These are phyloP conservation scores for Talaromyces sp. DNA, from an alignment of 2,329 filamentous ascomycete genomes.

Conservation along the genomic window DNA sequence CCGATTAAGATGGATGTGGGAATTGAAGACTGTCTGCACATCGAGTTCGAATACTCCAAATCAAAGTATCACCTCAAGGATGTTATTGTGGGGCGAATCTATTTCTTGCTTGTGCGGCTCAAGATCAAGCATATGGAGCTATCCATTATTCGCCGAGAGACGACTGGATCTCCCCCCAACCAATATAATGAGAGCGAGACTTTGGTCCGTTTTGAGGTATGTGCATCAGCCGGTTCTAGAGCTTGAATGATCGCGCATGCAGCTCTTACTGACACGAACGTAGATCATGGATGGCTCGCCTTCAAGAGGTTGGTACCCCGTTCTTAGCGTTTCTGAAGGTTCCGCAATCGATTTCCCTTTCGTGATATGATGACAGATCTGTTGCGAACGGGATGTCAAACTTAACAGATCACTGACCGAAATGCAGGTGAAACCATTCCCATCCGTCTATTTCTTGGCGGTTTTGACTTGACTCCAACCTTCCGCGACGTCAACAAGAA, in stretches of 20 bases:
- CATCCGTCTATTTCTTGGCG: constrained; percentile 93
- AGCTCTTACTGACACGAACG: constrained; percentile 34
- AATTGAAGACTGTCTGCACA: constrained; percentile 98
- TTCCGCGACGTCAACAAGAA: constrained; percentile 99
- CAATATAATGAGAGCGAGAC: constrained; percentile 99
- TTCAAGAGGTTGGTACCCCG: constrained; percentile 69
- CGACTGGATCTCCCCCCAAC: constrained; percentile 92
- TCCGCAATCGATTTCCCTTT: background rate
- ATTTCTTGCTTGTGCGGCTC: constrained; percentile 92
- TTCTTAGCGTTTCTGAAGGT: background rate
- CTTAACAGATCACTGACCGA: constrained; percentile 23
- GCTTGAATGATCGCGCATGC: constrained; percentile 1
- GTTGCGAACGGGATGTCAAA: background rate
- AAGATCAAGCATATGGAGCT: constrained; percentile 99
- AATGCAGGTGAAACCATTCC: constrained; percentile 79
- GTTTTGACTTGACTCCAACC: constrained; percentile 95
- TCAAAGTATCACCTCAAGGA: constrained; percentile 99
- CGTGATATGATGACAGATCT: too few relatives aligned
- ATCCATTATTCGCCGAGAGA: constrained; percentile 95
- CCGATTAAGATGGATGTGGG: constrained; percentile 99
- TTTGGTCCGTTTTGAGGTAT: constrained; percentile 89
- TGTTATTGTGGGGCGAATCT: constrained; percentile 97
- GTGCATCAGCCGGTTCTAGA: constrained; percentile 14
- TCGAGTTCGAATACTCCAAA: constrained; percentile 99
- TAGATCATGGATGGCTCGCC: constrained; percentile 99